Evolutionary conservation across 2,329 filamentous ascomycete genomes (phyloP), one percentile per base, ranked within the genome.

Genomic region (Elsinoe necatrix): DNA sequence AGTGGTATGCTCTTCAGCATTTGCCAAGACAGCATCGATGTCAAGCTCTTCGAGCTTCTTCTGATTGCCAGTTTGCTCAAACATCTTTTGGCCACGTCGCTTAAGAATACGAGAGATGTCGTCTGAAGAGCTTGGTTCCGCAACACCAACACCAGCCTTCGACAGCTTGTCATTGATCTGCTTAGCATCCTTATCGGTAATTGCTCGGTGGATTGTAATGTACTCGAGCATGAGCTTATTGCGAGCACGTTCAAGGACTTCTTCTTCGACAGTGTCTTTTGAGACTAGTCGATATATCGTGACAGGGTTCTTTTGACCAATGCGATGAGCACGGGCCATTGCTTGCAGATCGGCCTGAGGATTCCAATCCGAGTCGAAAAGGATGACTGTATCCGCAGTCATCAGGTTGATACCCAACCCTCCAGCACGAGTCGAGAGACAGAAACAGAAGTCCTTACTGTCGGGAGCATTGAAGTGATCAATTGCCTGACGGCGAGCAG

Each of bases 281-380:
- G 93, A 95, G 1, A 98, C 92, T 5, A 98, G 80, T 34, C 95
- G 86, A 68, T 97, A 98, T 54, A 98, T 92, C 62, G 88, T 97
- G 62, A 98, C 93, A 5, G 93, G 92, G 61, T 85, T 90, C 69
- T 93, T 95, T 69, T 98, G 93, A 2, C 93, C 93, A 62, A 98
- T 98, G 70, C 93, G 87, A 73, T 98, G 95, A 58, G 95, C 95
- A 72, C 93, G 86, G 58, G 93, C 93, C 93, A 98, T 98, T 39
- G 93, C 93, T 70, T 98, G 93, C 63, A 98, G 75, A 76, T 98
- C 95, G 5, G 93, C 93, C 70, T 98, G 93, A 16, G 93, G 95
- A 64, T 98, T 98, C 93, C 95, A 98, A 67, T 96, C 91, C 0
- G 93, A 97, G 70, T 98, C 95, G 65, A 97, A 98, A 43, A 98